Evolutionary conservation across 1,139 yeast species (phyloP).

Genomic region (Yamadazyma jaroonii): DNA sequence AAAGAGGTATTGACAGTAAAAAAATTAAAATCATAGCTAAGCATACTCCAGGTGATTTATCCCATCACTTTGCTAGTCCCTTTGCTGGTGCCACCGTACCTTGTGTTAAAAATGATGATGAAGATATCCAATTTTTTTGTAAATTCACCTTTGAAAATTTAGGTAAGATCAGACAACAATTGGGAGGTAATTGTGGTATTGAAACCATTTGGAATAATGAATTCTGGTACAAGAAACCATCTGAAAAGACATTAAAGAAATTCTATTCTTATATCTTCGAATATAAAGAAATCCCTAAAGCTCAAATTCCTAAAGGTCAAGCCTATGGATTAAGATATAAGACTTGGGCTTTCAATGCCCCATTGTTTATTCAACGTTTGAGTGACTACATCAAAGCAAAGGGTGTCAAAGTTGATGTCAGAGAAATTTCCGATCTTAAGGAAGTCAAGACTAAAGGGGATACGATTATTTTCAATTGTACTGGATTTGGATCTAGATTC

Average conservation of each 20-base stretch:
- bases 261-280: not conserved
- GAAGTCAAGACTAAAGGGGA: constrained; percentile 46
- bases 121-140: constrained; percentile 4
- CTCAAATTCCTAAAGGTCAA: constrained; percentile 24
- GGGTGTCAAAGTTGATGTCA: constrained; percentile 32
- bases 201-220: constrained; percentile 3
- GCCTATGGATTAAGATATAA: constrained; percentile 53
- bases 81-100: constrained; percentile 24
- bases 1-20: constrained; percentile 15
- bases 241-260: constrained; percentile 1
- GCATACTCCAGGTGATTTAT: constrained; percentile 22
- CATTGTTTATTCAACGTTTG: constrained; percentile 10
- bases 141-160: constrained; percentile 18
- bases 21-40: constrained; percentile 19
- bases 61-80: constrained; percentile 23
- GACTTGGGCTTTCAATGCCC: constrained; percentile 70
- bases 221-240: not conserved
- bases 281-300: not conserved
- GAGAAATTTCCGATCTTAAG: constrained; percentile 45
- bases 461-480: constrained; percentile 56
- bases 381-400: constrained; percentile 8
- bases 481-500: constrained; percentile 60
- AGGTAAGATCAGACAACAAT: constrained; percentile 8
- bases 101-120: constrained; percentile 8
- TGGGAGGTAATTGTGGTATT: constrained; percentile 7